A percentile compares a stretch with the other conserved stretches of the same genome.
These are phyloP conservation scores for Marasmius sp. DNA, from an alignment of 1,284 basidiomycete genomes.

Conservation along the genomic window DNA sequence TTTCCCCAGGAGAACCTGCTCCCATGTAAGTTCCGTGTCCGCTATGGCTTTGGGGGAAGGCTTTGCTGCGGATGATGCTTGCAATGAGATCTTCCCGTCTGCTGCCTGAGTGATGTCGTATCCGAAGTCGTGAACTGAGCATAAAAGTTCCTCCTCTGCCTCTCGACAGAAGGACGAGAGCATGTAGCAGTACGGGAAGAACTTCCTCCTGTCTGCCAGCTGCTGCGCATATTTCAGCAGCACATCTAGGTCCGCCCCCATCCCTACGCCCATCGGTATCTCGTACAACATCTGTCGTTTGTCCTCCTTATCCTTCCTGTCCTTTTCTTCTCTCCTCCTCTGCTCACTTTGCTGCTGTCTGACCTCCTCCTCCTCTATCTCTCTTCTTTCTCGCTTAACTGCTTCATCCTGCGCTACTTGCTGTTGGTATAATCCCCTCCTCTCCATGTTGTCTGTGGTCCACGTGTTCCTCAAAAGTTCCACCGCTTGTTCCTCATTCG, in stretches of 20 bases:
- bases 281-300: not conserved
- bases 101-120: too few relatives aligned
- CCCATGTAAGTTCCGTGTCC: too few relatives aligned
- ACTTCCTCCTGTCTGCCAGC: not conserved
- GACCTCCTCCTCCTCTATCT: not conserved
- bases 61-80: too few relatives aligned
- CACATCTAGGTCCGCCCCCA: not conserved
- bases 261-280: not conserved
- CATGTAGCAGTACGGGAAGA: constrained; percentile 1
- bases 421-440: not conserved
- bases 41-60: too few relatives aligned
- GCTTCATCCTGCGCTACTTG: not conserved
- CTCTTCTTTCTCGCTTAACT: not conserved
- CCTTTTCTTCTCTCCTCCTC: not conserved
- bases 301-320: not conserved
- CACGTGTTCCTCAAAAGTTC: not conserved
- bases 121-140: too few relatives aligned
- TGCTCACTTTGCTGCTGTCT: not conserved
- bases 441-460: not conserved
- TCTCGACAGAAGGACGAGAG: too few relatives aligned
- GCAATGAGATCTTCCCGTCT: too few relatives aligned
- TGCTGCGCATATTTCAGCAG: constrained; percentile 3
- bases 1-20: too few relatives aligned
- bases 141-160: too few relatives aligned
- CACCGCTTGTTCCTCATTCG: not conserved